A percentile compares a stretch with the other conserved stretches of the same genome.
Evolutionary conservation across 495 filamentous ascomycete species (phyloP).

Genomic region (Tetracladium setigerum): DNA sequence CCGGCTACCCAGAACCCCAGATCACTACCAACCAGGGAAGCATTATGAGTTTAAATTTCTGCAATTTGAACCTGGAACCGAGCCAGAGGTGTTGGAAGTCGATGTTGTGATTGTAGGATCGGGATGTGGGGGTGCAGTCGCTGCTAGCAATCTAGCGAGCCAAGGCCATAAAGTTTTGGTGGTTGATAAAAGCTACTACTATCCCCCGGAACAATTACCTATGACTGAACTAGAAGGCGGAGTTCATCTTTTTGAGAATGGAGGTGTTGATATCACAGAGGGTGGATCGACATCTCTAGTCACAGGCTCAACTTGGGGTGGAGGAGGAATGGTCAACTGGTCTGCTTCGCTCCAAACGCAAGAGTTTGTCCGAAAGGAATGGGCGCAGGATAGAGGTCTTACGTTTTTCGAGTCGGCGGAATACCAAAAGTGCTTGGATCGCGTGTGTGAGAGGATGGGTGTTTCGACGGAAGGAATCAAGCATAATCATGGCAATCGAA

Average conservation of each 20-base stretch:
- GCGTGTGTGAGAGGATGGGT: conserved; percentile 65
- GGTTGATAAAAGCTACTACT: conserved; percentile 75
- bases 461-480: conserved; percentile 56
- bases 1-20: conserved; percentile 55
- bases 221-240: conserved; percentile 52
- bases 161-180: conserved; percentile 70
- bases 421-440: conserved; percentile 70
- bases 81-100: conserved; percentile 50
- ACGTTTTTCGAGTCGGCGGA: conserved; percentile 68
- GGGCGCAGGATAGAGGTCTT: conserved; percentile 61
- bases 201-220: conserved; percentile 62
- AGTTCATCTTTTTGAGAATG: conserved; percentile 57
- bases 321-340: conserved; percentile 76
- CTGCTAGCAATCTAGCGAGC: conserved; percentile 72
- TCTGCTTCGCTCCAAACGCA: conserved; percentile 77
- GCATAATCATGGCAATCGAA: conserved; percentile 62
- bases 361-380: conserved; percentile 72
- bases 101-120: conserved; percentile 84
- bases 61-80: conserved; percentile 33
- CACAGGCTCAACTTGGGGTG: conserved; percentile 74
- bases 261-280: conserved; percentile 46
- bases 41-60: conserved; percentile 42
- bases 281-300: conserved; percentile 54
- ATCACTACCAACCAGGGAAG: conserved; percentile 51
- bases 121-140: conserved; percentile 80